Evolutionary conservation across 2,329 filamentous ascomycete species (phyloP), one percentile per base, ranked within the genome.

Genomic region (Fusarium domesticum): DNA sequence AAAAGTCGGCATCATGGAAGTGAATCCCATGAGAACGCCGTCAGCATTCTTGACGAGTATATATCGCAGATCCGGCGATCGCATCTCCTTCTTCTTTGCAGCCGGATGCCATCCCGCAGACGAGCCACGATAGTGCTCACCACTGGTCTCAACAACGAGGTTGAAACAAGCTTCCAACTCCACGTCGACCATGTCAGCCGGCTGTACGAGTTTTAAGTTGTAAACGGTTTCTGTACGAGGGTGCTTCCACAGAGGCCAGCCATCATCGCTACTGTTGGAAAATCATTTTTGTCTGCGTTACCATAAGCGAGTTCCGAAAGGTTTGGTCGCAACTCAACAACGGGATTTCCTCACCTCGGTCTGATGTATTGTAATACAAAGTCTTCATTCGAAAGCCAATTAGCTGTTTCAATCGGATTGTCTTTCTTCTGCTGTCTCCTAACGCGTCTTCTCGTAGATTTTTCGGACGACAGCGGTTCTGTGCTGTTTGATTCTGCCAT

Each of bases 1-100:
- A 56, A 78, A 78, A 2, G 82, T 85, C n/a, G 85, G 76, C 83
- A 87, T 84, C 58, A 87, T 70, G n/a, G 82, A 86, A 1, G 77
- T 72, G 57, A 87, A 85, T 5, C 73, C 81, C 15, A 66, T 62
- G 7, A 84, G 51, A 10, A 18, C 32, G 18, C 34, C 47, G 10
- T 56, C 42, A 6, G 45, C 47, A 16, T 61, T 63, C 49, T 72
- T 73, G 37, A 87, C 75, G 4, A 89, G 65, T 6, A 90, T 69
- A 62, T 89, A 91, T 34, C 83, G 76, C 63, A 91, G 76, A 45
- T 83, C 81, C 0, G 71, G 64, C 5, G 84, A 78, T 47, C 69
- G 69, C 86, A 91, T 89, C 70, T 91, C 87, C 11, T 67, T 66
- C 39, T 70, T 68, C 69, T 90, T 91, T 34, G 70, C 68, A 3